These are phyloP conservation scores for Neofusicoccum sp. DNA, from an alignment of 2,329 filamentous ascomycete species.

Conservation along the genomic window DNA sequence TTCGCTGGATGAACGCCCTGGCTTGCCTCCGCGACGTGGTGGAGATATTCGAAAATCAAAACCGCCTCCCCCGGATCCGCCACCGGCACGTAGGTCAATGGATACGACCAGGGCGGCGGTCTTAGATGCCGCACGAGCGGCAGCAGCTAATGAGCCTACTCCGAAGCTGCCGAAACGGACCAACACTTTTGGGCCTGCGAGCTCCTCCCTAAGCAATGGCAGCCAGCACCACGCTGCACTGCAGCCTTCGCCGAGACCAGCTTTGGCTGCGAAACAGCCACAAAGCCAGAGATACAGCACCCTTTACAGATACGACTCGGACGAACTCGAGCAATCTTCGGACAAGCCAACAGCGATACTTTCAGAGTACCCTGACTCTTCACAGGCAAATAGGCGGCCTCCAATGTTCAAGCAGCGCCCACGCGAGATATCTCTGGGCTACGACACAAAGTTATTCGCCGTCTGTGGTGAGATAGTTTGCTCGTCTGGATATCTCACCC, in stretches of 20 bases:
- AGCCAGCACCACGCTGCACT: not conserved
- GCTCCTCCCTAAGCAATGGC: not conserved
- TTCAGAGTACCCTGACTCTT: slow-evolving; percentile 77
- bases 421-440: slow-evolving; percentile 77
- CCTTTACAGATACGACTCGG: slow-evolving; percentile 43
- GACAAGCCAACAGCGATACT: slow-evolving; percentile 54
- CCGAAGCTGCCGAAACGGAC: slow-evolving; percentile 31
- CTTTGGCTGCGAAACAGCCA: not conserved
- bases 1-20: slow-evolving; percentile 47
- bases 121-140: not conserved
- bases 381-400: slow-evolving; percentile 78
- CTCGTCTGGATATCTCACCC: slow-evolving; percentile 80
- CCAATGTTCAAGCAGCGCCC: slow-evolving; percentile 70
- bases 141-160: not conserved
- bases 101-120: slow-evolving; percentile 22
- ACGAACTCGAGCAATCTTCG: slow-evolving; percentile 45
- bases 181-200: slow-evolving; percentile 26
- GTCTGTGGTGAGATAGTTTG: slow-evolving; percentile 86
- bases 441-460: slow-evolving; percentile 82
- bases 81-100: slow-evolving; percentile 36
- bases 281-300: slow-evolving; percentile 6
- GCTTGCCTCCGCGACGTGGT: slow-evolving; percentile 46
- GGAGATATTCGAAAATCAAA: slow-evolving; percentile 34
- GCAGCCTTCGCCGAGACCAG: not conserved
- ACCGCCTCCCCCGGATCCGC: slow-evolving; percentile 29